phyloP scores from a whole-genome alignment of 139 green algal species.

The Edaphochlamys debaryana region DNA sequence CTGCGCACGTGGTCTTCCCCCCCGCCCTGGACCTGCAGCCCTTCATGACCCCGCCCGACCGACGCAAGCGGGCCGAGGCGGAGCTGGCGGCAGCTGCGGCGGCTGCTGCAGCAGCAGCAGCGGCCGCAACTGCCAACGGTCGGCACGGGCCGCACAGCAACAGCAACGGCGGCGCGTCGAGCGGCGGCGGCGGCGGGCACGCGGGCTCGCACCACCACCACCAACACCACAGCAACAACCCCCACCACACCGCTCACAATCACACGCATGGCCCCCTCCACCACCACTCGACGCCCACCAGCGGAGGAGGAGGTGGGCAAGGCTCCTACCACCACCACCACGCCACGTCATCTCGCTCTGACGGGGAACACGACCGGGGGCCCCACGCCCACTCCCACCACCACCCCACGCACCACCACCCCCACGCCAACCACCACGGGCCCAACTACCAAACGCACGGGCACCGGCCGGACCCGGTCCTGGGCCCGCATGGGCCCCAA shows the following conservation, averaged over 20 bases:
- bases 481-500: no score
- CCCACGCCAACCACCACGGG: no score
- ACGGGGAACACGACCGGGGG: no score
- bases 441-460: no score
- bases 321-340: no score
- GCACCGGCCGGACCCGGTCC: no score
- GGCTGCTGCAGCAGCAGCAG: not conserved
- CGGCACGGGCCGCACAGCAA: not conserved
- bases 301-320: no score
- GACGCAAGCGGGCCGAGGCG: not conserved
- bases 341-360: no score
- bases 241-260: not conserved
- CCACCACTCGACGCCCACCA: no score
- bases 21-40: constrained; percentile 72
- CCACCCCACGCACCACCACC: no score
- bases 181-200: not conserved
- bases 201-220: not conserved
- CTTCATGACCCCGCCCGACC: constrained; percentile 61
- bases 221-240: constrained; percentile 6
- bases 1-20: constrained; percentile 79
- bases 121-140: not conserved
- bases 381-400: no score
- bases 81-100: no score
- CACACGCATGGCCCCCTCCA: not conserved
- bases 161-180: not conserved